These are phyloP conservation scores for Didymella pinodella DNA, from an alignment of 2,329 filamentous ascomycete species.

Conservation along the genomic window DNA sequence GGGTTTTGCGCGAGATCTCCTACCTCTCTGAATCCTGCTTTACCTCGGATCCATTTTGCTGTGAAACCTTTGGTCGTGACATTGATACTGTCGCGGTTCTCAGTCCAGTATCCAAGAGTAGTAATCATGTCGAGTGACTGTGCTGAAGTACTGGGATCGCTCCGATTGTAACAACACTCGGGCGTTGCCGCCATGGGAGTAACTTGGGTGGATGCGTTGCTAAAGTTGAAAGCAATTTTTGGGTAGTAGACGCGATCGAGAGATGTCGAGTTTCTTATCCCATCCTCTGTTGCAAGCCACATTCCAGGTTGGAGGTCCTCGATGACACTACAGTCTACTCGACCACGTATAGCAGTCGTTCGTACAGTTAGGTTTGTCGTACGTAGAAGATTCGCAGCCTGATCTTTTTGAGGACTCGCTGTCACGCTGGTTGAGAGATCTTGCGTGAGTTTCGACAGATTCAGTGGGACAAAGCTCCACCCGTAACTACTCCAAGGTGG, in stretches of 20 bases:
- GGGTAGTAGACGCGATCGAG: not conserved
- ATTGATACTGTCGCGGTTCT: not conserved
- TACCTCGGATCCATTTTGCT: not conserved
- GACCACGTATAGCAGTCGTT: not conserved
- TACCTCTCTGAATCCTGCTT: not conserved
- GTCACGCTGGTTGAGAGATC: not conserved
- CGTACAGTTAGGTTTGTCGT: not conserved
- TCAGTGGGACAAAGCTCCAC: not conserved
- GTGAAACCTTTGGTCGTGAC: not conserved
- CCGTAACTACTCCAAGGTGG: not conserved
- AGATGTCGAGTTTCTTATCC: not conserved
- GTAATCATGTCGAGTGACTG: not conserved
- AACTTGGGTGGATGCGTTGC: not conserved
- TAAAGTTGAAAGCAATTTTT: not conserved
- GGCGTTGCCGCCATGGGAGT: not conserved
- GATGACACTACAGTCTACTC: not conserved
- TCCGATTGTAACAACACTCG: not conserved
- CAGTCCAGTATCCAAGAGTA: not conserved
- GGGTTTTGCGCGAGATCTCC: not conserved
- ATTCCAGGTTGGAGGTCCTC: not conserved
- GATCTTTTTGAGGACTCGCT: not conserved
- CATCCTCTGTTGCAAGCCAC: not conserved
- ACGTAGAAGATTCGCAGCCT: not conserved
- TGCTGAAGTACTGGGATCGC: not conserved
- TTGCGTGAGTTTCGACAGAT: not conserved